phyloP scores from a whole-genome alignment of 768 basidiomycete species.

The Kwoniella sp. region DNA sequence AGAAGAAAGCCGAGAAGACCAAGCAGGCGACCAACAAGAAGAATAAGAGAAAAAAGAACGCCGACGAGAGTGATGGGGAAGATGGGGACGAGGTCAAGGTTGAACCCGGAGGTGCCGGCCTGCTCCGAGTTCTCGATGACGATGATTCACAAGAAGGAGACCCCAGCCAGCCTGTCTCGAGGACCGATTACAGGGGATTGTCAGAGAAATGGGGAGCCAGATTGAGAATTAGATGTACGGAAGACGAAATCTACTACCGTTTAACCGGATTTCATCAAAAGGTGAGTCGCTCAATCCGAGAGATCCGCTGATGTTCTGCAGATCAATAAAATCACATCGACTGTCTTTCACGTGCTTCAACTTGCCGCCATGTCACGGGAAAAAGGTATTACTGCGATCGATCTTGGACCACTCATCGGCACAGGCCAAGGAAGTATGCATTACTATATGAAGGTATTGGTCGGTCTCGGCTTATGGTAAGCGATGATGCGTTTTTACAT shows the following conservation, averaged over 20 bases:
- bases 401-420: conserved; percentile 46
- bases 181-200: conserved; percentile 24
- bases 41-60: conserved; percentile 12
- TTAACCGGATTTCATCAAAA: conserved; percentile 45
- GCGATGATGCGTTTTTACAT: conserved; percentile 3
- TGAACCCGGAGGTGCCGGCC: conserved; percentile 10
- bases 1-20: conserved; percentile 17
- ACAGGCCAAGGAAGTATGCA: conserved; percentile 43
- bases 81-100: conserved; percentile 14
- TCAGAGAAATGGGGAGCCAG: conserved; percentile 42
- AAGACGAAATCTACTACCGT: conserved; percentile 46
- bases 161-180: conserved; percentile 12
- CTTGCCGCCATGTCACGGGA: conserved; percentile 42
- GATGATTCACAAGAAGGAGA: conserved; percentile 29
- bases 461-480: conserved; percentile 37
- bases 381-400: conserved; percentile 46
- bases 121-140: conserved; percentile 25
- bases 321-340: conserved; percentile 34
- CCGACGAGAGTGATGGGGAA: conserved; percentile 6
- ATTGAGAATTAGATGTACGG: conserved; percentile 38
- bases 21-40: conserved; percentile 8
- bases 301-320: conserved; percentile 10
- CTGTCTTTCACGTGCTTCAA: conserved; percentile 42
- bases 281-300: conserved; percentile 23
- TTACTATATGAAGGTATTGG: conserved; percentile 46